Evolutionary conservation across 2,329 filamentous ascomycete species (phyloP), one percentile per base, ranked within the genome.

Genomic region (Scedosporium aurantiacum): DNA sequence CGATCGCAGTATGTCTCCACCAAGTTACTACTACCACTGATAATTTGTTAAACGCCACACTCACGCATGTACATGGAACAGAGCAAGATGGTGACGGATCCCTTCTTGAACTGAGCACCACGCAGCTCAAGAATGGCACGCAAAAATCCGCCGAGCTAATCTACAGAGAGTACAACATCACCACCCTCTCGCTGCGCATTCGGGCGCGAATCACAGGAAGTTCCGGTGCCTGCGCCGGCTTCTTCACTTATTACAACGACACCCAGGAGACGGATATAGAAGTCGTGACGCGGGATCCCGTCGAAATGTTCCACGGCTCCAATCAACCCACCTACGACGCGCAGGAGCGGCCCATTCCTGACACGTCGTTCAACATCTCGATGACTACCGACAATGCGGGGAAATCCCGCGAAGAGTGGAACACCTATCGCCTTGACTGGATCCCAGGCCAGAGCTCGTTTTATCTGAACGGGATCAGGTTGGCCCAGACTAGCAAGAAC

Each of bases 351-450:
- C 73, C 77, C 37, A 70, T 81, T 52, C 68, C 74, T 3, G 68
- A 72, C 27, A 78, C 83, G 0, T 82, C 81, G 1, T 67, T 72
- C 6, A 81, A 79, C 64, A 75, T 73, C 10, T 79, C 75, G 2
- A 68, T 80, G 47, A 78, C 82, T 1, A 64, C 73, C 18, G 14
- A 27, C 23, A 23, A 23, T 16, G 52, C 28, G 14, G 69, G 71
- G 3, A 66, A 70, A 16, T 64, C 70, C 28, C 84, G 81, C 80
- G 74, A 78, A 57, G 74, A 80, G 28, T 86, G 83, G 82, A 76
- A 81, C 25, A 78, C 79, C 2, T 80, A 86, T 67, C 76, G 84
- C 25, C 76, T 86, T 54, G 84, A 86, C 69, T 86, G 83, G 84
- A 77, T 79, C 1, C 75, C 79, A 0, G 71, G 74, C 21, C 69